Conservation (phyloP, 2,329 filamentous ascomycete genomes). For the Lachnellula arida region DNA sequence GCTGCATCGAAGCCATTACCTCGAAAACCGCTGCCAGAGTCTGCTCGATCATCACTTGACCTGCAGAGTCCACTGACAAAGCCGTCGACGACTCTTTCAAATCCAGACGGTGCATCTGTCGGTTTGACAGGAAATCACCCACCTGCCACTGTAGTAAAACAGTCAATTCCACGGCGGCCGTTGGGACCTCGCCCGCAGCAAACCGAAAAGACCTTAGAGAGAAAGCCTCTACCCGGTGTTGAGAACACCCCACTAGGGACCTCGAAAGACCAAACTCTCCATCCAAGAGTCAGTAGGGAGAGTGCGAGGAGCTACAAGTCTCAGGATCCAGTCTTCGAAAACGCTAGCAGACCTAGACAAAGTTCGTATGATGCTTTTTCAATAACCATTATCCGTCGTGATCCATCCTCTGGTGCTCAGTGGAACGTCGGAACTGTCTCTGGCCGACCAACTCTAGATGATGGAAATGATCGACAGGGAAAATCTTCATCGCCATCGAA, state of each 20-base stretch:
- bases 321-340: not conserved
- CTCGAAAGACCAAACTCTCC: not conserved
- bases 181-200: conserved; percentile 19
- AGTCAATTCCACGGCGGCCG: conserved; percentile 7
- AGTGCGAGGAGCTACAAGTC: not conserved
- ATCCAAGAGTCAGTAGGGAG: conserved; percentile 6
- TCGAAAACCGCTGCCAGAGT: conserved; percentile 29
- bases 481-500: conserved; percentile 30
- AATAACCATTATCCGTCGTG: conserved; percentile 62
- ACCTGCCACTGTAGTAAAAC: conserved; percentile 1
- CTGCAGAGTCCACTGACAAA: not conserved
- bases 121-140: not conserved
- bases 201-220: conserved; percentile 9
- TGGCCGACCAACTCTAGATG: conserved; percentile 17
- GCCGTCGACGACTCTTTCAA: not conserved
- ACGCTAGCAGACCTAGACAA: not conserved
- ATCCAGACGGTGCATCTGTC: not conserved
- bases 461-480: conserved; percentile 24
- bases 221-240: conserved; percentile 17
- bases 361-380: conserved; percentile 20
- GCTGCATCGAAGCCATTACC: conserved; percentile 20
- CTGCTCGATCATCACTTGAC: conserved; percentile 24
- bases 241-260: conserved; percentile 11
- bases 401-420: conserved; percentile 62
- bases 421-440: conserved; percentile 71